phyloP scores from a whole-genome alignment of 495 filamentous ascomycete genomes.

The Neurospora tetrasperma region DNA sequence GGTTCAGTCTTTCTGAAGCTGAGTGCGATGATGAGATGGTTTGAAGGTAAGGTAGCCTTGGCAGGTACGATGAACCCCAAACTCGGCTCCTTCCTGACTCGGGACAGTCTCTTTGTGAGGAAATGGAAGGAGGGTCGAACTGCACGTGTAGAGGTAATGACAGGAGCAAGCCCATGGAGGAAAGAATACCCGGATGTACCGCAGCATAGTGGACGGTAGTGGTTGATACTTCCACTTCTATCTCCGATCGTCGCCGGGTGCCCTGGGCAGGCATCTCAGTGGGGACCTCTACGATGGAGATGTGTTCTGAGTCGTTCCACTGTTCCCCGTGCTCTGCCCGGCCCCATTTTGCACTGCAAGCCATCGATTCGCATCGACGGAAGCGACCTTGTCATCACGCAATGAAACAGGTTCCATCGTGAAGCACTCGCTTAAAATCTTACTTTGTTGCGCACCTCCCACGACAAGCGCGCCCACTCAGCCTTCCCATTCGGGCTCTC shows the following conservation, averaged over 20 bases:
- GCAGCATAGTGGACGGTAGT: too few relatives aligned
- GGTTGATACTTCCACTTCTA: too few relatives aligned
- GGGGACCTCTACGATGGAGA: not conserved
- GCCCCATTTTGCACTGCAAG: constrained; percentile 1
- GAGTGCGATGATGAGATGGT: not conserved
- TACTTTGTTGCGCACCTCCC: not conserved
- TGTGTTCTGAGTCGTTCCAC: not conserved
- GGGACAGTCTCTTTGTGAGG: not conserved
- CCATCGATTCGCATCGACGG: not conserved
- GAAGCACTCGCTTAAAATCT: not conserved
- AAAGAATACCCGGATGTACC: not conserved
- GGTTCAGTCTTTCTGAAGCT: not conserved
- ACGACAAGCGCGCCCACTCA: not conserved
- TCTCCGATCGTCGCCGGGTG: not conserved
- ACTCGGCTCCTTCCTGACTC: not conserved
- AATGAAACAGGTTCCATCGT: not conserved
- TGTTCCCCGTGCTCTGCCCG: not conserved
- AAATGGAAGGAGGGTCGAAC: not conserved
- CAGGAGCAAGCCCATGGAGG: not conserved
- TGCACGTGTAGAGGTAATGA: not conserved
- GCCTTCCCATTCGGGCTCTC: not conserved
- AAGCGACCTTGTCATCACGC: not conserved
- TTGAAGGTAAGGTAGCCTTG: not conserved
- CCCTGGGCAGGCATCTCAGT: not conserved
- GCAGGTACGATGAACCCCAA: not conserved